Evolutionary conservation across 139 green algal species (phyloP), one percentile per base, ranked within the genome.

Genomic region (Coelastrella sp.): DNA sequence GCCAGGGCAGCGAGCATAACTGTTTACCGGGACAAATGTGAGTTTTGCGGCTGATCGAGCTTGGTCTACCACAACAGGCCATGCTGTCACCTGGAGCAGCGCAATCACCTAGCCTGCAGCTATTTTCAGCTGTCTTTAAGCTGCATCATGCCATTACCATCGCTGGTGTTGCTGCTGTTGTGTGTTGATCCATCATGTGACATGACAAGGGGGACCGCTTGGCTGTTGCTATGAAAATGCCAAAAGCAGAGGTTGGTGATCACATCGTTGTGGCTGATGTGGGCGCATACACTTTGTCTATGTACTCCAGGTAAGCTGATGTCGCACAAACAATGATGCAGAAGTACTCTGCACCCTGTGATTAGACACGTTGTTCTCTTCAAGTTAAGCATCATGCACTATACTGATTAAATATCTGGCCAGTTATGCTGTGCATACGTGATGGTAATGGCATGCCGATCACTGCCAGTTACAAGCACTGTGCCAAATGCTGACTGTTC

Each of bases 261-360:
- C 90, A 61, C 58, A 74, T 94, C 25, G 57, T 92, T 63, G 92
- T 92, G 56, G 81, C 80, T 6, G 92, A 94, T 27, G 49, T 73
- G 6, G 92, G 92, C 8, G 92, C 92, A 3, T 94, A 94, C 82
- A 91, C 82, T 14, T 82, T 94, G 27, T 91, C 82, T n/a, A 94
- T 94, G 92, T 92, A 89, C 82, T 89, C 82, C 11, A 68, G 81
- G 78, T 91, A 27, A 14, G 84, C 73, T 79, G 73, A 27, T 17
- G 35, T 3, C 35, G 35, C 35, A 49, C 35, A 49, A 1, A 49
- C 35, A 49, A 49, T 49, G 35, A 49, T 49, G 35, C n/a, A n/a
- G 35, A 49, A 49, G 3, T 49, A 49, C 35, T 49, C 35, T 49
- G 35, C 35, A 49, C 35, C 35, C 35, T 3, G 35, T 49, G 35